Base-by-base conservation (phyloP, 306 rosid genomes). In the Quercus variabilis region DNA sequence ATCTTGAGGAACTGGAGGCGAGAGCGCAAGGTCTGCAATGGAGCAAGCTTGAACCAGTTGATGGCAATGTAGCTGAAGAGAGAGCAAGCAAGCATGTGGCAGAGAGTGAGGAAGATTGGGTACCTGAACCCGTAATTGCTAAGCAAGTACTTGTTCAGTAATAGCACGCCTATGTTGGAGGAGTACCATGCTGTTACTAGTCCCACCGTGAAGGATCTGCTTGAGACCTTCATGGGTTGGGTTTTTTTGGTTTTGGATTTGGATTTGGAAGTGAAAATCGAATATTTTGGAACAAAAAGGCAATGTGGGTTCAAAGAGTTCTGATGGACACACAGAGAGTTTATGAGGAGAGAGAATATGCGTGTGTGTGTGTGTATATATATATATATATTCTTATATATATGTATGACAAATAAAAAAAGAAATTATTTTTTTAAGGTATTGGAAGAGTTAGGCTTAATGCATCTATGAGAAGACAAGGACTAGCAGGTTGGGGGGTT, bases 101-200 rank as follows among this genome's bases (percentile, higher is more conserved):
- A 96, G 98, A 96, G 93, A 89, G 99, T 96, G 70, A 96, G 90
- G 87, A 96, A 96, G 75, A 96, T 96, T 68, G 99, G 99, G 86
- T 96, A 96, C 89, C 90, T 96, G 93, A 96, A 96, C 3, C 99
- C 99, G 31, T 96, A 96, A 87, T 93, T 96, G 83, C 93, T 88
- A 2, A 96, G 92, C 65, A 96, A 89, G 82, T 96, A 96, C 89
- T 96, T 96, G 93, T 96, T 96, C 51, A 96, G 83, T 12, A 96
- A 79, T 1, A 96, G 83, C 1, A 96, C 99, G 15, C 98, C 99
- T 85, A 96, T 96, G 97, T 96, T 96, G 85, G 98, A 93, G 2
- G 91, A 83, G 86, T 96, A 96, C 99, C 99, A 96, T 5, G 98
- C 75, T 14, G 92, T 54, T 4, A 96, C 90, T 3, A 96, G 86